Base-by-base conservation (phyloP, 2,329 filamentous ascomycete species). In the Fusarium nodosum region DNA sequence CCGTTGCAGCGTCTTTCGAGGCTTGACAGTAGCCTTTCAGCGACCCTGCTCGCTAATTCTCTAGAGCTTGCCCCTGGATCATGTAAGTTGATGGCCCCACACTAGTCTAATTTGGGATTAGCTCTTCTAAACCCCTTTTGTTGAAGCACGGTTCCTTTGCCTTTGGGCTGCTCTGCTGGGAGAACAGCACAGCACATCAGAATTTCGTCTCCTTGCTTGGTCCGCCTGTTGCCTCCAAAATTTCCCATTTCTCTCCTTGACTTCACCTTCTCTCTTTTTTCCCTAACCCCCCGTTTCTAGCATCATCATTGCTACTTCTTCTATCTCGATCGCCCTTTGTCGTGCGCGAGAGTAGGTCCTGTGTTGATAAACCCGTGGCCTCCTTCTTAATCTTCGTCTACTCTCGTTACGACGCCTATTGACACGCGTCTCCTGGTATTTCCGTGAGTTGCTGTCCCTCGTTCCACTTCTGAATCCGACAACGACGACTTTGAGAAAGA, bases 271-370 rank as follows among this genome's bases (percentile, higher is more conserved):
- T 71, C 66, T 68, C 65, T 70, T 72, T 68, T 65, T 69, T 44
- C 51, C 62, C 59, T 71, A 64, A 28, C 59, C 66, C 70, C 65
- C 66, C 62, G 65, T 73, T 73, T 67, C 73, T 67, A 69, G 67
- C 73, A 67, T 72, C 77, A 76, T 79, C 79, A 79, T 79, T 78
- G 77, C 77, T 78, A 78, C 53, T 56, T 56, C 76, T 79, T 78
- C 60, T 77, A 76, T 73, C 70, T 70, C 64, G 68, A 73, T 74
- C 71, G 71, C 70, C 62, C 60, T 58, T 59, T 63, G 63, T 73
- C 62, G 71, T 72, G 74, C 72, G 69, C 72, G 72, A 73, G 74
- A 75, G 71, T 54, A 60, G 72, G 72, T 68, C 56, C 60, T 53
- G 60, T 55, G 54, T 69, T 58, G 59, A 69, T 56, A 62, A 68